Base-by-base conservation (phyloP, 768 basidiomycete genomes). In the Boletus tylopilopsis region DNA sequence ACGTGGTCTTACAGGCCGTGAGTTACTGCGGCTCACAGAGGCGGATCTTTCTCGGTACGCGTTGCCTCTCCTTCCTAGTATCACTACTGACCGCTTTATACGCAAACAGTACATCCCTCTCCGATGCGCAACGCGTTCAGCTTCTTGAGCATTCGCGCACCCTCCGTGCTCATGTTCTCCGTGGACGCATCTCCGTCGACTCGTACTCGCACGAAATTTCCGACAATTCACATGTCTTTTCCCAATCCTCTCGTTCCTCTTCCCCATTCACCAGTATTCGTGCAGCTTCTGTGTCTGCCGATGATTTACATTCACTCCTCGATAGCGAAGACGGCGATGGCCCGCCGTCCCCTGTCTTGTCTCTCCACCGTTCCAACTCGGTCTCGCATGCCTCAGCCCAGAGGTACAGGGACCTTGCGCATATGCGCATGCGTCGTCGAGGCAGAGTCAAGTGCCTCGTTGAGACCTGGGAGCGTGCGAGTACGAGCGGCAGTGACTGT, bases 21-120 rank as follows among this genome's bases (percentile, higher is more conserved):
- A 69, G 12, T 82, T 90, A 59, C 59, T 90, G 53, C 73, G 82
- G 33, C 68, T 88, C 49, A 78, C 75, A 18, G 78, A 84, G 36
- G 71, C 67, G 11, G 82, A 86, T 64, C 68, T 89, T 38, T 73
- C 75, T 33, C 63, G 62, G 86, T 87, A 54, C 39, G 82, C 73
- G 16, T 11, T 22, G 5, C n/a, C 16, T 36, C 22, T 6, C 12
- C 27, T 34, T 41, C 42, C 12, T 34, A 24, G 50, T 24, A n/a
- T 33, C 24, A 23, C 51, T 5, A 9, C 38, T 60, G 8, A 67
- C 36, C 8, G 4, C 22, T 25, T 23, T 23, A 6, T 42, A 43
- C 36, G 18, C 53, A 40, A 21, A 37, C 35, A 67, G 67, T 19
- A 47, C 52, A 15, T 30, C 57, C 6, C 57, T 67, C 12, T 64